A percentile compares a stretch with the other conserved stretches of the same genome.
These are phyloP conservation scores for Trichophyton rubrum DNA, from an alignment of 2,329 filamentous ascomycete genomes.

Conservation along the genomic window DNA sequence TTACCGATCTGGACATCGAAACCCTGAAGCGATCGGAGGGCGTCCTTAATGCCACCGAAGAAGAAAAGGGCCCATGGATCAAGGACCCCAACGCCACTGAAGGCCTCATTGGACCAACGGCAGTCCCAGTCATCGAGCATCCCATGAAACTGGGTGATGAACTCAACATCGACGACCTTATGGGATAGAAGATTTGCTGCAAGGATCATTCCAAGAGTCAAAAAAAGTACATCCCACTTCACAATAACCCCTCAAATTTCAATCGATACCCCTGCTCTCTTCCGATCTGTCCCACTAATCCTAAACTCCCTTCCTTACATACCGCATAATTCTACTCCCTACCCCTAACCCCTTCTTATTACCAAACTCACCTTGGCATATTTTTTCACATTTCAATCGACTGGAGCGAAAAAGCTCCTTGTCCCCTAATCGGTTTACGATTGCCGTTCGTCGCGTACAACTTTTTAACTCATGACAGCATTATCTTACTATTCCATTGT, in stretches of 20 bases:
- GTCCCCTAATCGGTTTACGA: neutral
- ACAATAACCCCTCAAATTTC: neutral
- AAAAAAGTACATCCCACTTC: neutral
- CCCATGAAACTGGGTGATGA: conserved; percentile 13
- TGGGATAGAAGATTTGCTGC: conserved; percentile 13
- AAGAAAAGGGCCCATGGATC: conserved; percentile 79
- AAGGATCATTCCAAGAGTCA: neutral
- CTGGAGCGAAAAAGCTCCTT: neutral
- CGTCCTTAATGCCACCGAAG: conserved; percentile 63
- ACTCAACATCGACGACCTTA: conserved; percentile 17
- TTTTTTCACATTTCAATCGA: neutral
- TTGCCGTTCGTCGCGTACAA: neutral
- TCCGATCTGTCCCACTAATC: neutral
- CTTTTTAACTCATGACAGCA: conserved; percentile 1
- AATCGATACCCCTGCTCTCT: neutral
- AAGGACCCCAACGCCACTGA: neutral
- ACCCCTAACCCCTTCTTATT: neutral
- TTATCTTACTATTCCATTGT: neutral
- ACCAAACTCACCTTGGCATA: too few relatives aligned
- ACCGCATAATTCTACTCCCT: neutral
- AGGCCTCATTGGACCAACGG: conserved; percentile 12
- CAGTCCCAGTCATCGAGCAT: conserved; percentile 12
- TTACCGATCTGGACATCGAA: conserved; percentile 87
- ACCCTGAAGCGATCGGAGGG: conserved; percentile 80
- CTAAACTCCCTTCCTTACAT: too few relatives aligned